phyloP scores from a whole-genome alignment of 2,329 filamentous ascomycete species.

The Pseudodiploospora longispora region DNA sequence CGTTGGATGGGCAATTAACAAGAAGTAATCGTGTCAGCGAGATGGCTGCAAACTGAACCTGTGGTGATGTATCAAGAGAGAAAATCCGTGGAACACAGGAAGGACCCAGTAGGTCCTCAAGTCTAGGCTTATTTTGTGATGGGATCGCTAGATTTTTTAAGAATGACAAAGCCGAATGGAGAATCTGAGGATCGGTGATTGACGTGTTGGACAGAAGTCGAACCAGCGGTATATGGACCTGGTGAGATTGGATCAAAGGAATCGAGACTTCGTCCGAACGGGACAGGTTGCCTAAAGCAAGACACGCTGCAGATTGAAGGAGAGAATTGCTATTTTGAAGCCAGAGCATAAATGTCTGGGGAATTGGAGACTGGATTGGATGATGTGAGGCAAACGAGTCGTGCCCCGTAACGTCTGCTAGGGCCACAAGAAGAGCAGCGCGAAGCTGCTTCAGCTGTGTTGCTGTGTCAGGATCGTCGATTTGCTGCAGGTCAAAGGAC shows the following conservation, averaged over 20 bases:
- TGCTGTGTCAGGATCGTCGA: constrained; percentile 38
- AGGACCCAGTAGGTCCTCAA: constrained; percentile 40
- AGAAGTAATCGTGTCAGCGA: constrained; percentile 51
- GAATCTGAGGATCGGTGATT: constrained; percentile 39
- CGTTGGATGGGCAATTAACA: constrained; percentile 44
- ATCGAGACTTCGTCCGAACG: constrained; percentile 48
- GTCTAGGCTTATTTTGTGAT: constrained; percentile 40
- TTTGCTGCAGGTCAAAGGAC: constrained; percentile 27
- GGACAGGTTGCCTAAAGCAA: constrained; percentile 54
- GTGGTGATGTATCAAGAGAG: constrained; percentile 40
- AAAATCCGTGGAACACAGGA: constrained; percentile 45
- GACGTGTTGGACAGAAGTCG: constrained; percentile 33
- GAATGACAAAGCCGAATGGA: constrained; percentile 51
- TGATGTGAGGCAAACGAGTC: constrained; percentile 36
- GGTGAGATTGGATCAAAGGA: constrained; percentile 37
- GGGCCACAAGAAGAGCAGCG: constrained; percentile 39
- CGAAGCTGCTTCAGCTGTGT: constrained; percentile 40
- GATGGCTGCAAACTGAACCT: constrained; percentile 53
- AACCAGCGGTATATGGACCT: constrained; percentile 37
- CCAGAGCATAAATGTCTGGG: constrained; percentile 39
- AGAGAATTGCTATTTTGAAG: constrained; percentile 30
- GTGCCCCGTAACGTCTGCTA: constrained; percentile 46
- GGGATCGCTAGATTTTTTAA: constrained; percentile 59
- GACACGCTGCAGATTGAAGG: constrained; percentile 50
- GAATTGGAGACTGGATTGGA: constrained; percentile 34